Percentiles rank a stretch among this genome's conserved stretches.
Conservation (phyloP, 2,329 filamentous ascomycete species). For the Verruconis gallopava region DNA sequence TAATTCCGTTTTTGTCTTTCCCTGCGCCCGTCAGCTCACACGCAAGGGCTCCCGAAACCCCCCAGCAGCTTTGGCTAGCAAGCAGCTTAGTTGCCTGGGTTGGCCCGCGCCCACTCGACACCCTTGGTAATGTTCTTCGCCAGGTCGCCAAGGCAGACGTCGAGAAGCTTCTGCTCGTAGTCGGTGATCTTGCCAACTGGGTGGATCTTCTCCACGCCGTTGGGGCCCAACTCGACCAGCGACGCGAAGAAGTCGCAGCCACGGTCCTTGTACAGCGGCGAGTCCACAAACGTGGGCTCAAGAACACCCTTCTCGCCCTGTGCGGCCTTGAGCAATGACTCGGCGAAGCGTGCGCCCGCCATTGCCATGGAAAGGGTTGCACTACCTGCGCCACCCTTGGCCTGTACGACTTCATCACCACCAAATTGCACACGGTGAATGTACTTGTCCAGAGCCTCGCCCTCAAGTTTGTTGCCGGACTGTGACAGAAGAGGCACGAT, state of each 20-base stretch:
- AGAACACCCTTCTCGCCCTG: conserved; percentile 90
- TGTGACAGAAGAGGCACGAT: conserved; percentile 97
- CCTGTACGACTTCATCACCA: conserved; percentile 97
- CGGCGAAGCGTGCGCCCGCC: conserved; percentile 74
- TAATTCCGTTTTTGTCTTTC: too few relatives aligned
- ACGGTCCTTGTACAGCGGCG: conserved; percentile 95
- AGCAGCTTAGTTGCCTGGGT: conserved; percentile 21
- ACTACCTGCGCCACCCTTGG: conserved; percentile 94
- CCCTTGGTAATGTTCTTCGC: conserved; percentile 95
- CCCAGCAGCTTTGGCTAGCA: too few relatives aligned
- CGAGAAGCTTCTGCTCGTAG: conserved; percentile 79
- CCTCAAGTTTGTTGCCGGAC: conserved; percentile 74
- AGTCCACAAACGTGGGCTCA: conserved; percentile 95
- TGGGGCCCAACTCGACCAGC: conserved; percentile 88
- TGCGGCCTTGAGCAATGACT: conserved; percentile 82
- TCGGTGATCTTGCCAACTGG: conserved; percentile 73
- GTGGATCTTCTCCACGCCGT: conserved; percentile 89
- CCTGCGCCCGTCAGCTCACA: too few relatives aligned
- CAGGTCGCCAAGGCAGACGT: conserved; percentile 70
- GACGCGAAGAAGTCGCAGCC: conserved; percentile 95
- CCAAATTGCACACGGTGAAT: conserved; percentile 96
- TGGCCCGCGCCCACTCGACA: conserved; percentile 51
- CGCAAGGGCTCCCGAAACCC: too few relatives aligned
- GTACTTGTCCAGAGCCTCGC: conserved; percentile 61
- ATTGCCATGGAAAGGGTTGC: conserved; percentile 98